Evolutionary conservation across 257 asterid genomes (phyloP), one percentile per base, ranked within the genome.

Genomic region (Anisodus tanguticus): DNA sequence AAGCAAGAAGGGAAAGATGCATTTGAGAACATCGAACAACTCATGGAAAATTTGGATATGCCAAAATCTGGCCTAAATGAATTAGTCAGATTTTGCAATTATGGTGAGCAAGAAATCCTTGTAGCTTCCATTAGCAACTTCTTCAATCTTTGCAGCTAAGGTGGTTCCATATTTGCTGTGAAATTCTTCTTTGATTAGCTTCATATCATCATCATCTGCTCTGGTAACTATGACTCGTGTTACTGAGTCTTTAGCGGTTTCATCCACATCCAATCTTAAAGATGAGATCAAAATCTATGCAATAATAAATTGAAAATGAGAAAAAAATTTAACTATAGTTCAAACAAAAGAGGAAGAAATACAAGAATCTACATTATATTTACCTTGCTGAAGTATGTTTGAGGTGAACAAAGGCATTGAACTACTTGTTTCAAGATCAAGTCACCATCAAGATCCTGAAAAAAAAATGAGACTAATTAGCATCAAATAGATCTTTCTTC

Each of bases 131-230:
- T 91, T 92, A 69, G 95, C 94, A 1, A 89, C 90, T 58, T 92
- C 93, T 88, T 90, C 91, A 88, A 95, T 88, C 87, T 88, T 95
- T 47, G 84, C 84, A 39, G 90, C 22, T 19, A 93, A 87, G 84
- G 85, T 70, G 11, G 83, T 84, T 35, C 97, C 94, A 83, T 54
- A 86, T 72, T 86, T 88, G 16, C 55, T 43, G 12, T 80, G 45
- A 82, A 79, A 92, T 51, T 92, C 97, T 58, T 90, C 92, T 85
- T 92, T 91, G 86, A 94, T 94, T 39, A 84, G 90, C 87, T 91
- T 93, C 91, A 93, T 91, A 71, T 94, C 97, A 11, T 66, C 91
- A 8, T 94, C 98, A 15, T 94, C 98, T 1, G 97, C 97, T 83
- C 94, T 87, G 4, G 97, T 91, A 53, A 90, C 93, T 17, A 93